Percentiles rank a stretch among this genome's conserved stretches.
phyloP scores from a whole-genome alignment of 768 basidiomycete genomes.

The Astraeus odoratus region DNA sequence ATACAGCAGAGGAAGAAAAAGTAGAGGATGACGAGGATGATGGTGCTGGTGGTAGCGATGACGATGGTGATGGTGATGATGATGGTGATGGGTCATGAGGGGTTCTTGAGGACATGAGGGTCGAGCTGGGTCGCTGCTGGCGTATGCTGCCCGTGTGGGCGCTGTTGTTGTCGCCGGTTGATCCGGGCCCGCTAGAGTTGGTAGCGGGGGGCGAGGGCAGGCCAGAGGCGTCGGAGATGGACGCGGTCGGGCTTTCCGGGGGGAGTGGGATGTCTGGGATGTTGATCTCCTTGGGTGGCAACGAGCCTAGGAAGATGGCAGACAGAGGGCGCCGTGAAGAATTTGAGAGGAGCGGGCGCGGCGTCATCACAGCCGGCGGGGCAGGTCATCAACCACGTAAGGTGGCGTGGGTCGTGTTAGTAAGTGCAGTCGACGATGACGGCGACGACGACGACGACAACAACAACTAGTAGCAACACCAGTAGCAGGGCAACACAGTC shows the following conservation, averaged over 20 bases:
- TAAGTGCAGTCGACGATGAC: constrained; percentile 11
- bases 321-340: constrained; percentile 51
- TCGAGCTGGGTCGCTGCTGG: constrained; percentile 24
- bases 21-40: too few relatives aligned
- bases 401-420: too few relatives aligned
- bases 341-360: constrained; percentile 38
- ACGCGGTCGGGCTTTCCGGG: constrained; percentile 57
- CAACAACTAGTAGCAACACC: not conserved
- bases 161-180: constrained; percentile 54
- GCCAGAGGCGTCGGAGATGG: constrained; percentile 56
- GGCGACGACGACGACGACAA: constrained; percentile 12
- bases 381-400: constrained; percentile 22
- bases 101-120: constrained; percentile 31
- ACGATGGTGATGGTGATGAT: too few relatives aligned
- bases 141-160: constrained; percentile 37
- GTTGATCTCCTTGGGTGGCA: constrained; percentile 29
- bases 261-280: too few relatives aligned
- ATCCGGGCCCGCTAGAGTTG: constrained; percentile 79
- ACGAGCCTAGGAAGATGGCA: constrained; percentile 50
- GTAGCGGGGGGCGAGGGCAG: constrained; percentile 81
- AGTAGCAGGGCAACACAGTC: constrained; percentile 3
- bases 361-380: constrained; percentile 38
- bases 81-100: constrained; percentile 34
- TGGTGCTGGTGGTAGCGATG: too few relatives aligned
- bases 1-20: too few relatives aligned